These are phyloP conservation scores for Plectranthus barbatus DNA, from an alignment of 257 asterid species.

Conservation along the genomic window DNA sequence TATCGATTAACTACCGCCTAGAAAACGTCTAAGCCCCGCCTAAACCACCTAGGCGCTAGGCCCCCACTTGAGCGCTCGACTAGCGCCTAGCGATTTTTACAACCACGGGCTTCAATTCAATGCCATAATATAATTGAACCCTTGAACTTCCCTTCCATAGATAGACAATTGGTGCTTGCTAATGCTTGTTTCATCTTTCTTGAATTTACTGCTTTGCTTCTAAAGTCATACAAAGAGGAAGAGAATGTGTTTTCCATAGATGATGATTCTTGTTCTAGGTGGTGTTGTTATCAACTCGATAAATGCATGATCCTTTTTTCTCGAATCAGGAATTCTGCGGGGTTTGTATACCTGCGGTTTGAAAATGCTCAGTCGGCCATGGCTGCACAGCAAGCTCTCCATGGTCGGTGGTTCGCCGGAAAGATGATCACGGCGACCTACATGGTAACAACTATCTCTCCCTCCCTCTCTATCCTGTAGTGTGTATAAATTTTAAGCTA, in stretches of 20 bases:
- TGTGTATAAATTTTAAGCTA: background rate
- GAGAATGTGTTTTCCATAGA: background rate
- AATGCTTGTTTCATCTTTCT: background rate
- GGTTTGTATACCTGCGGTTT: slow-evolving; percentile 60
- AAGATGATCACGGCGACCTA: slow-evolving; percentile 71
- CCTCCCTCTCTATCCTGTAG: background rate
- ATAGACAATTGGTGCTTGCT: background rate
- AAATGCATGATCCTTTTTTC: too few relatives aligned
- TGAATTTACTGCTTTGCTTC: background rate
- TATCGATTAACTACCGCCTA: too few relatives aligned
- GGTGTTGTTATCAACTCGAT: background rate
- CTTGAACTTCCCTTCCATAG: background rate
- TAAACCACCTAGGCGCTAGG: too few relatives aligned
- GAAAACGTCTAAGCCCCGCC: too few relatives aligned
- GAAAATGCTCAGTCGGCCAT: slow-evolving; percentile 42
- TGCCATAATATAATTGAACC: background rate
- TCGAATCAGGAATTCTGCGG: slow-evolving; percentile 51
- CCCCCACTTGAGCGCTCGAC: too few relatives aligned
- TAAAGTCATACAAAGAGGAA: background rate
- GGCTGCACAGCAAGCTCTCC: slow-evolving; percentile 60
- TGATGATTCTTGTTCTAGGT: too few relatives aligned
- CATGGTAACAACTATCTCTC: slow-evolving; percentile 31
- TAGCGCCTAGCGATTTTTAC: too few relatives aligned
- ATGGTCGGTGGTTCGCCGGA: slow-evolving; percentile 80
- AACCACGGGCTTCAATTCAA: too few relatives aligned